Percentiles rank a stretch among this genome's conserved stretches.
Conservation (phyloP, 495 filamentous ascomycete genomes). For the Penicillium fimorum region DNA sequence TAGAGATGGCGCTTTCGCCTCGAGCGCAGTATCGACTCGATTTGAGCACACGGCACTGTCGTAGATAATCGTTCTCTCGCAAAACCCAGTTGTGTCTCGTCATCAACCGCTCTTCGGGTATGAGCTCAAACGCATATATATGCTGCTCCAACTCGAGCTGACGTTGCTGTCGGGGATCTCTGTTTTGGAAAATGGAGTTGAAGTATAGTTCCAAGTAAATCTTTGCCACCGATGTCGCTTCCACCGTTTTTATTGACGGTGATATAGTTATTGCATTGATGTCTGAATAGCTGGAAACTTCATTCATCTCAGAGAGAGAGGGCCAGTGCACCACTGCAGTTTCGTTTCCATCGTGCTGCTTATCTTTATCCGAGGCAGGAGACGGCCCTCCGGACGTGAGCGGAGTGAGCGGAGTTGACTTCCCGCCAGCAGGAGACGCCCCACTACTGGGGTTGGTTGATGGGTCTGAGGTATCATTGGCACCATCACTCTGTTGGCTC, state of each 20-base stretch:
- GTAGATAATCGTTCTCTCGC: slow-evolving; percentile 73
- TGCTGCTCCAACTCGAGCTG: slow-evolving; percentile 64
- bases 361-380: slow-evolving; percentile 18
- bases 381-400: slow-evolving; percentile 36
- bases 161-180: slow-evolving; percentile 63
- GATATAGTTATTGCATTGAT: slow-evolving; percentile 19
- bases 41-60: slow-evolving; percentile 69
- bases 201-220: slow-evolving; percentile 85
- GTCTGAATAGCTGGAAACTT: slow-evolving; percentile 13
- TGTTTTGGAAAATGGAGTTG: slow-evolving; percentile 56
- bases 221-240: slow-evolving; percentile 76
- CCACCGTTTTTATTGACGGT: slow-evolving; percentile 73
- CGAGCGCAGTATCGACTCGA: slow-evolving; percentile 49
- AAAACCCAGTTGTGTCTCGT: slow-evolving; percentile 57
- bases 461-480: slow-evolving; percentile 40
- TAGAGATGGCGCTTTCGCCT: slow-evolving; percentile 41
- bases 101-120: slow-evolving; percentile 53
- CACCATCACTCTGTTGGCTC: slow-evolving; percentile 28
- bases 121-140: slow-evolving; percentile 51
- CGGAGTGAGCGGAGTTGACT: slow-evolving; percentile 40
- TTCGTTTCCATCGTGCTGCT: slow-evolving; percentile 13
- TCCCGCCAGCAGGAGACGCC: slow-evolving; percentile 29
- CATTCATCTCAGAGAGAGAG: slow-evolving; percentile 6
- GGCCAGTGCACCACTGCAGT: slow-evolving; percentile 7
- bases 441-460: slow-evolving; percentile 38